These are phyloP conservation scores for Zasmidium cellare DNA, from an alignment of 2,329 filamentous ascomycete species.

Conservation along the genomic window DNA sequence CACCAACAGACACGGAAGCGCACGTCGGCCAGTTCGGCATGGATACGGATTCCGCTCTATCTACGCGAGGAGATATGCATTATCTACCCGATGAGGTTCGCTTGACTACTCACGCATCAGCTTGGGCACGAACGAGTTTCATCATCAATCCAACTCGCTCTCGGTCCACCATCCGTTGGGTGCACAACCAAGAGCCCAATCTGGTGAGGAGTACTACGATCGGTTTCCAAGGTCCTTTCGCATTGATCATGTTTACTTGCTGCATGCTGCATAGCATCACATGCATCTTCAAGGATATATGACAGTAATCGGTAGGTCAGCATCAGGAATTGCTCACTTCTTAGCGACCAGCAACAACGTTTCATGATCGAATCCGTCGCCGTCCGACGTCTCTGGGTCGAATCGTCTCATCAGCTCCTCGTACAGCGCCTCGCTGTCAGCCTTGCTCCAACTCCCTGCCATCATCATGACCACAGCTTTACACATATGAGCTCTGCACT, in stretches of 20 bases:
- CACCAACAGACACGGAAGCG: neutral
- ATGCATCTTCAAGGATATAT: neutral
- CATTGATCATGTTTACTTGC: neutral
- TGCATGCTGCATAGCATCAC: neutral
- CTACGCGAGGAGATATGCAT: neutral
- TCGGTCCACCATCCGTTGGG: neutral
- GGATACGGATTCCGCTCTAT: neutral
- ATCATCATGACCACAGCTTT: neutral
- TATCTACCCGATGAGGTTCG: neutral
- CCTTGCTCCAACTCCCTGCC: neutral
- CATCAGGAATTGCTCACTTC: neutral
- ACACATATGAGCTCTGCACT: neutral
- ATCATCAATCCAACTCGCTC: too few relatives aligned
- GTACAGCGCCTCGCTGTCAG: neutral
- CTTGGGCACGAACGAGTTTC: neutral
- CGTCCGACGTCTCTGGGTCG: neutral
- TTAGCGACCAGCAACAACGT: neutral
- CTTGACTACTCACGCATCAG: neutral
- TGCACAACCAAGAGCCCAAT: neutral
- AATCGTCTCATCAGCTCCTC: neutral
- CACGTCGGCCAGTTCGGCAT: neutral
- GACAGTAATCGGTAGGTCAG: neutral
- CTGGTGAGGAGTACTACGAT: neutral
- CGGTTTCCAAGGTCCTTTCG: neutral
- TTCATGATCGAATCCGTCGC: neutral